Percentiles rank a stretch among this genome's conserved stretches.
Evolutionary conservation across 73 alveolate species (phyloP).

Genomic region (Effrenium voratum): DNA sequence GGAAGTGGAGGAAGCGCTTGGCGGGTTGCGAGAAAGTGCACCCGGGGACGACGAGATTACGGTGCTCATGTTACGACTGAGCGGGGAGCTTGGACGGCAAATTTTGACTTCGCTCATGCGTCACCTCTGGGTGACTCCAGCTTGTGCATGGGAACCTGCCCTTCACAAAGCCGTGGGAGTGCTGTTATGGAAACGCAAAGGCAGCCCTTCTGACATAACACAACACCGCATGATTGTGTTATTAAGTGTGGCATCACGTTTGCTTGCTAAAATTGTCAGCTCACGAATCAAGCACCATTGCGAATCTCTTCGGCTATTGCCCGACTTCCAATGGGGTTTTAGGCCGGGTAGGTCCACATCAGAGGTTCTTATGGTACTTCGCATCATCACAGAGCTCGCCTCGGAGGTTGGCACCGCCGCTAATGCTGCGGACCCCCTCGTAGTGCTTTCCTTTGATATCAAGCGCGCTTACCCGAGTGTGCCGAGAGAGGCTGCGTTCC

Average conservation of each 20-base stretch:
- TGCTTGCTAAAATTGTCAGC: constrained; percentile 1
- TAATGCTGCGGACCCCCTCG: background rate
- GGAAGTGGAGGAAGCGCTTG: constrained; percentile 6
- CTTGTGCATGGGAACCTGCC: background rate
- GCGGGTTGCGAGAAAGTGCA: background rate
- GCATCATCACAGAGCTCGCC: background rate
- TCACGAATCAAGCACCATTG: background rate
- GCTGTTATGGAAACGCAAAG: constrained; percentile 30
- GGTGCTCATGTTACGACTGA: background rate
- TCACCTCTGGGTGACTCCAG: background rate
- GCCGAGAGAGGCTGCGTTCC: background rate
- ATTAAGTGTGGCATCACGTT: background rate
- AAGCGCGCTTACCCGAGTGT: constrained; percentile 1
- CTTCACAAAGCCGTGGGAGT: constrained; percentile 9
- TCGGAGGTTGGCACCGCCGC: background rate
- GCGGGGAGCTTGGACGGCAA: constrained; percentile 38
- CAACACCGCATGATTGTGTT: constrained; percentile 4
- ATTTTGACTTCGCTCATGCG: background rate
- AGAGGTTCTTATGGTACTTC: background rate
- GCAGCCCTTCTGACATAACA: background rate
- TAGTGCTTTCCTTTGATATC: background rate
- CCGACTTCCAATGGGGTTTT: constrained; percentile 42
- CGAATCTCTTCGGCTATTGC: background rate
- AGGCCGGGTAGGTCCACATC: background rate
- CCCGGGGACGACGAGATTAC: constrained; percentile 45